A percentile compares a stretch with the other conserved stretches of the same genome.
Evolutionary conservation across 2,329 filamentous ascomycete genomes (phyloP).

Genomic region (Thielaviopsis populi): DNA sequence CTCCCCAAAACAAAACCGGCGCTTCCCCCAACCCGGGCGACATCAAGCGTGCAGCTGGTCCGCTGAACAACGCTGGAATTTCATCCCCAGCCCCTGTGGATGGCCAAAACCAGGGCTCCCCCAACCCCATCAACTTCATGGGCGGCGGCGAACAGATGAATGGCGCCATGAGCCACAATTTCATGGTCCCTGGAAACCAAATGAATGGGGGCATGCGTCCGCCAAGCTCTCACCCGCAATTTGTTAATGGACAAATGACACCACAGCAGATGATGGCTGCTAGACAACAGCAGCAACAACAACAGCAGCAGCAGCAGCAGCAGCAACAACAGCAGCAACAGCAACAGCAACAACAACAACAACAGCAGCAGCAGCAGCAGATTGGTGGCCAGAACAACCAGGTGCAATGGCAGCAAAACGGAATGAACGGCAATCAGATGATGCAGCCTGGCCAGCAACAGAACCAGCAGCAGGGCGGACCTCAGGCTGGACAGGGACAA

Average conservation of each 20-base stretch:
- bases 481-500: slow-evolving; percentile 25
- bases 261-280: slow-evolving; percentile 45
- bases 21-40: slow-evolving; percentile 65
- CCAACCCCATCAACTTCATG: slow-evolving; percentile 50
- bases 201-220: slow-evolving; percentile 52
- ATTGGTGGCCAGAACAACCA: slow-evolving; percentile 22
- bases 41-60: slow-evolving; percentile 63
- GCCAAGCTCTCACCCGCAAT: slow-evolving; percentile 49
- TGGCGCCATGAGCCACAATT: slow-evolving; percentile 37
- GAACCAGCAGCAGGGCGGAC: slow-evolving; percentile 19
- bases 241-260: slow-evolving; percentile 43
- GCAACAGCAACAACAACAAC: slow-evolving; percentile 19
- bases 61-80: slow-evolving; percentile 53
- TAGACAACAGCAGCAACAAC: slow-evolving; percentile 25
- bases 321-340: slow-evolving; percentile 21
- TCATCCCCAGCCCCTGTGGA: slow-evolving; percentile 54
- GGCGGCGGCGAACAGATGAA: slow-evolving; percentile 42
- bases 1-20: slow-evolving; percentile 50
- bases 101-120: slow-evolving; percentile 52
- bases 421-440: slow-evolving; percentile 29
- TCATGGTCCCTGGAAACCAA: slow-evolving; percentile 38
- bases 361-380: slow-evolving; percentile 26
- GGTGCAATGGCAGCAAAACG: slow-evolving; percentile 29
- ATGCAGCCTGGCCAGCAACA: slow-evolving; percentile 27
- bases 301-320: slow-evolving; percentile 19